Conservation (phyloP, 306 rosid species). For the Dicorynia guianensis region DNA sequence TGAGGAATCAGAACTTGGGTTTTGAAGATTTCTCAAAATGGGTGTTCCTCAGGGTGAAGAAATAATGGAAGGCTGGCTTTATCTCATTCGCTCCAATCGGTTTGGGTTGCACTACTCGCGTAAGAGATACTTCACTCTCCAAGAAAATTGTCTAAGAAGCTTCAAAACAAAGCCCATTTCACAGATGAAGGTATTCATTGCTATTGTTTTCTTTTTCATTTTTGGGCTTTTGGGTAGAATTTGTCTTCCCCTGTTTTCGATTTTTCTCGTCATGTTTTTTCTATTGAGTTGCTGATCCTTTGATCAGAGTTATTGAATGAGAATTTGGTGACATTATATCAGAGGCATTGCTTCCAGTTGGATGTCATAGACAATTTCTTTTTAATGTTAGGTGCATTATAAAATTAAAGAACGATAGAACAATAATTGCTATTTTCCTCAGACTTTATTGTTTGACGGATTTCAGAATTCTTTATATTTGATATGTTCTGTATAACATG, state of each 20-base stretch:
- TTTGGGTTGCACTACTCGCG: slow-evolving; percentile 68
- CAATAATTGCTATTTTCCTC: too few relatives aligned
- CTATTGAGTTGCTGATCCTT: too few relatives aligned
- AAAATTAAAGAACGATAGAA: too few relatives aligned
- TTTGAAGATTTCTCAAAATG: slow-evolving; percentile 43
- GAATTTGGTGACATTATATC: too few relatives aligned
- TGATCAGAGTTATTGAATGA: too few relatives aligned
- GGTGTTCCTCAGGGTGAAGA: slow-evolving; percentile 48
- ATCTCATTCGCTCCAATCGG: slow-evolving; percentile 65
- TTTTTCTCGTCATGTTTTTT: too few relatives aligned
- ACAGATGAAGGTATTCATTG: slow-evolving; percentile 52
- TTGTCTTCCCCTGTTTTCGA: too few relatives aligned
- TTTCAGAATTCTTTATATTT: background rate
- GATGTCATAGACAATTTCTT: too few relatives aligned
- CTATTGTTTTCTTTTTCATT: background rate
- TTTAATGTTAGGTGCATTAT: too few relatives aligned
- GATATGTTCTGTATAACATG: background rate
- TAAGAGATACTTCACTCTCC: slow-evolving; percentile 71
- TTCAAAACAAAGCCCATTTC: slow-evolving; percentile 68
- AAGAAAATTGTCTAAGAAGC: slow-evolving; percentile 68
- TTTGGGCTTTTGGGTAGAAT: too few relatives aligned
- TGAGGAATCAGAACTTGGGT: slow-evolving; percentile 6
- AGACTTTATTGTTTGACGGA: too few relatives aligned
- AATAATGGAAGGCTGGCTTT: slow-evolving; percentile 91
- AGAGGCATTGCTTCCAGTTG: too few relatives aligned